A percentile compares a stretch with the other conserved stretches of the same genome.
phyloP scores from a whole-genome alignment of 495 filamentous ascomycete genomes.

The Lepraria neglecta region DNA sequence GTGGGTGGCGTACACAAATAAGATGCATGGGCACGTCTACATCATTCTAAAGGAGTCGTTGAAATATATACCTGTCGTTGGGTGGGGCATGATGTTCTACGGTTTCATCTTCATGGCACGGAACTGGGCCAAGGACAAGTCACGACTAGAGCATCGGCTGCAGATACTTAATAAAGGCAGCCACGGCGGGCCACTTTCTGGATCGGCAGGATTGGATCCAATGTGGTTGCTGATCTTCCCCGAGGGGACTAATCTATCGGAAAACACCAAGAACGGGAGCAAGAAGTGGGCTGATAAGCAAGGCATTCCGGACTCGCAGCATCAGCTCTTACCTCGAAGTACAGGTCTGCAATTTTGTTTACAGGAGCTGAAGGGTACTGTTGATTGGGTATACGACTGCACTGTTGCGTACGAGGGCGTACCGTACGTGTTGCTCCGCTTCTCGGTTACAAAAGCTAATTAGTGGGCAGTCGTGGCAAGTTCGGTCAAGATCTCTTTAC shows the following conservation, averaged over 20 bases:
- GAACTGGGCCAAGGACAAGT: conserved; percentile 59
- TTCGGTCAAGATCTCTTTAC: conserved; percentile 64
- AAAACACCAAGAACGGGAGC: conserved; percentile 51
- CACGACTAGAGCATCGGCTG: conserved; percentile 52
- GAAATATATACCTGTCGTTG: conserved; percentile 57
- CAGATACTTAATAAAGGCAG: conserved; percentile 48
- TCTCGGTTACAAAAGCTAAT: conserved; percentile 16
- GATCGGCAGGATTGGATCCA: conserved; percentile 47
- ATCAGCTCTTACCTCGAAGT: conserved; percentile 55
- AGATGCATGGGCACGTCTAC: conserved; percentile 62
- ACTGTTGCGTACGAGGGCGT: conserved; percentile 64
- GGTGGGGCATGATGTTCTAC: conserved; percentile 62
- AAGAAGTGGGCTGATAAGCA: conserved; percentile 52
- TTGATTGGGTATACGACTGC: conserved; percentile 64
- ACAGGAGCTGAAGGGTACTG: conserved; percentile 51
- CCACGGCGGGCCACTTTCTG: conserved; percentile 46
- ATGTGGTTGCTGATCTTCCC: conserved; percentile 70
- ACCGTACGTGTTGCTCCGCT: conserved; percentile 43
- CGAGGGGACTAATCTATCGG: conserved; percentile 60
- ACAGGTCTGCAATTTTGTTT: conserved; percentile 61
- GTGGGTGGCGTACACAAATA: conserved; percentile 60
- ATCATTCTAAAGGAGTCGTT: conserved; percentile 66
- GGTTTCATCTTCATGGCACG: conserved; percentile 66
- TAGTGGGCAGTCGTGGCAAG: conserved; percentile 43
- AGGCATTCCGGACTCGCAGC: conserved; percentile 45